phyloP scores from a whole-genome alignment of 2,329 filamentous ascomycete species.

The Fusarium mangiferae region DNA sequence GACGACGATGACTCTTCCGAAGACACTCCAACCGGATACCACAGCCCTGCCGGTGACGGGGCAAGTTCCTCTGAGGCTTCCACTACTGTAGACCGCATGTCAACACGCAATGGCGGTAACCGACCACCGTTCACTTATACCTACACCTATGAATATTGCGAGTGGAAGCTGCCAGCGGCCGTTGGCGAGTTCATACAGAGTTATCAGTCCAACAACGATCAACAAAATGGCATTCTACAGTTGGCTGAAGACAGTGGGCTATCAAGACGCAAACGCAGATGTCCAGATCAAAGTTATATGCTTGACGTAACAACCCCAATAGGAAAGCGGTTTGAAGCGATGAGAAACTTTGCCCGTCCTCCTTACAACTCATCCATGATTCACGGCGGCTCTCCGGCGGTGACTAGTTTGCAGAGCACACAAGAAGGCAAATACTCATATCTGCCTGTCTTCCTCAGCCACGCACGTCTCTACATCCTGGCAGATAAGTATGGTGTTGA shows the following conservation, averaged over 20 bases:
- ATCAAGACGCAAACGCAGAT: background rate
- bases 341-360: slow-evolving; percentile 13
- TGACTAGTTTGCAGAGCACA: background rate
- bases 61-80: background rate
- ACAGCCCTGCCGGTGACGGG: background rate
- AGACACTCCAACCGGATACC: background rate
- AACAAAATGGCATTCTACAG: background rate
- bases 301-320: background rate
- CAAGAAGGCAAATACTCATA: slow-evolving; percentile 9
- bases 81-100: slow-evolving; percentile 12
- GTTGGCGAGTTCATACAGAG: slow-evolving; percentile 2
- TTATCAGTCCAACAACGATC: background rate
- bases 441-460: slow-evolving; percentile 33
- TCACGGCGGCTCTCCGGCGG: background rate
- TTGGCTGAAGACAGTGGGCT: background rate
- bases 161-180: slow-evolving; percentile 11
- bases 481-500: slow-evolving; percentile 41
- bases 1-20: background rate
- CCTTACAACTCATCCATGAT: background rate
- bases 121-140: background rate
- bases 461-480: slow-evolving; percentile 40
- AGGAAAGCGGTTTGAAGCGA: slow-evolving; percentile 27
- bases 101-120: background rate
- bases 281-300: background rate
- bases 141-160: background rate